Base-by-base conservation (phyloP, 179 eudicot species). In the Silene noctiflora region DNA sequence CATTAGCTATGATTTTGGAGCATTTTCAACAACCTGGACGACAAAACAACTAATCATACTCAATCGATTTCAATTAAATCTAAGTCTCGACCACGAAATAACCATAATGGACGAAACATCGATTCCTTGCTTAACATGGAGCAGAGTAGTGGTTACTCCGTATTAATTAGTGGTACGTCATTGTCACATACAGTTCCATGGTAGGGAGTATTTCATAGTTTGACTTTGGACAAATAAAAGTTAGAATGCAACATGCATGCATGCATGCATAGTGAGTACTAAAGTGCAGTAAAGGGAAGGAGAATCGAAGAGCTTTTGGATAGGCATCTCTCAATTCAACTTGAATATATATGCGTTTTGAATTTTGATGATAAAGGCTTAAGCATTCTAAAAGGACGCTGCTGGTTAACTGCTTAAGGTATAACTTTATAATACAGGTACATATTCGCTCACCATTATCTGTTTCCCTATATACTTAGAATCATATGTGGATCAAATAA, bases 401-500 rank as follows among this genome's bases (percentile, higher is more conserved):
- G 67, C 46, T 77, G 39, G 71, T 77, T 70, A 48, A 71, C 80
- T 77, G 76, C 76, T 71, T 76, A 71, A 71, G 80, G 76, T 46
- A 62, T 71, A 27, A 11, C 60, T 7, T 33, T 5, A 33, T 16
- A 29, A 29, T 29, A 29, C 64, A 0, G 25, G 3, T 60, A 60
- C 20, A 21, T 19, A 60, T 60, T 60, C 25, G 64, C 24, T 4
- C 6, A 35, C 42, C 42, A 35, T 35, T 35, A 35, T 35, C 42
- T 35, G 42, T 35, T 35, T 35, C 42, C 42, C 8, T 35, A 4
- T 35, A 33, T 33, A 4, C 35, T 6, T 35, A 35, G 8, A 0
- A 35, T 4, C 3, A 35, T 6, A 35, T 35, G 42, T 4, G 42
- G 42, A 35, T 1, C 42, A 5, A 35, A 0, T 4, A 35, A 35